Evolutionary conservation across 805 yeast genomes (phyloP), one percentile per base, ranked within the genome.

Genomic region (Cyberlindnera veronae): DNA sequence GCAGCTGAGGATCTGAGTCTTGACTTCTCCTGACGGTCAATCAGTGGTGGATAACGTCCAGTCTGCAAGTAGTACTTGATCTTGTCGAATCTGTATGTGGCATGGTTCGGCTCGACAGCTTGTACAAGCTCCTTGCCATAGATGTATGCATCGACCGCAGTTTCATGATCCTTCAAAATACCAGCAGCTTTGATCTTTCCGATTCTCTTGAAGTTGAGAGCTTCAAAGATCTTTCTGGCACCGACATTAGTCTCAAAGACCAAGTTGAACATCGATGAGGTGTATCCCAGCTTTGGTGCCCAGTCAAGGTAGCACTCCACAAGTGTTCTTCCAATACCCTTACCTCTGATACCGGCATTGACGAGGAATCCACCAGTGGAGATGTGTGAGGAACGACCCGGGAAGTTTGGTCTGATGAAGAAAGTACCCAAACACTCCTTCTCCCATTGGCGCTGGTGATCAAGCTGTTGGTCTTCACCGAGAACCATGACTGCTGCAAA

Each of bases 371-470:
- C 82, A 2, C 87, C 95, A 0, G 95, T 85, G 53, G 95, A 89
- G n/a, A 93, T 82, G 57, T 91, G 97, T 0, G 95, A 79, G 15
- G 93, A 83, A 32, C 98, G 69, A 2, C 98, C 98, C 0, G 97
- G 96, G 57, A 82, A 91, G 54, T 87, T 84, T 3, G 97, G 93
- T 49, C 84, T 84, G 45, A 91, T 72, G 58, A 74, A 81, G 57
- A 91, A 89, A 2, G 90, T 76, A 1, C 98, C 99, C 34, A 93
- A 68, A 58, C 97, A 91, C 57, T 84, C 90, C 53, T 85, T 87
- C 45, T 89, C 95, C 96, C 98, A 90, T 57, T 83, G 88, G 37
- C 82, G 75, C 34, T 64, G 68, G 36, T 54, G 64, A 48, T 74
- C 77, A 17, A 72, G 57, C 23, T 66, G 66, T 1, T 71, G 71